Conservation (phyloP, 306 rosid genomes). For the Pterocarpus santalinus region DNA sequence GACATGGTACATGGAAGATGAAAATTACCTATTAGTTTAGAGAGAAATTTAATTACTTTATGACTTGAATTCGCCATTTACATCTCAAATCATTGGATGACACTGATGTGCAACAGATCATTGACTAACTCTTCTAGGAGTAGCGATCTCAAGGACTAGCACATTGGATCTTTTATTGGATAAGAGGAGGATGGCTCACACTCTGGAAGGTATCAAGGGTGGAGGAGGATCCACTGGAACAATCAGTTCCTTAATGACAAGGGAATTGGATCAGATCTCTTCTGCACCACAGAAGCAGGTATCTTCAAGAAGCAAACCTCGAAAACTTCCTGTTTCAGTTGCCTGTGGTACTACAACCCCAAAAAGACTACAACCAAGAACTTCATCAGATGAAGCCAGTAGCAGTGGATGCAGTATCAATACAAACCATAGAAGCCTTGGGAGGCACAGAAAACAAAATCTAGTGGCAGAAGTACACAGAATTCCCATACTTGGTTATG, state of each 20-base stretch:
- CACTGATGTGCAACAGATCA: slow-evolving; percentile 54
- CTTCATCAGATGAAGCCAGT: slow-evolving; percentile 70
- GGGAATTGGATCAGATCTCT: slow-evolving; percentile 80
- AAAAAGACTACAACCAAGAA: slow-evolving; percentile 66
- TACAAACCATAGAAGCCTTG: slow-evolving; percentile 53
- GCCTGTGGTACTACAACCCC: slow-evolving; percentile 57
- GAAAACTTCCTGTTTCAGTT: slow-evolving; percentile 54
- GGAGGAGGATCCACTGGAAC: slow-evolving; percentile 95
- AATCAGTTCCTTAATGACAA: slow-evolving; percentile 79
- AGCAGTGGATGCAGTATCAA: slow-evolving; percentile 63
- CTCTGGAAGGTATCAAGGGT: slow-evolving; percentile 70
- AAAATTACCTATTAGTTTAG: not conserved
- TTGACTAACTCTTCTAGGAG: slow-evolving; percentile 50
- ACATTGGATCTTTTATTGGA: slow-evolving; percentile 41
- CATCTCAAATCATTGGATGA: slow-evolving; percentile 45
- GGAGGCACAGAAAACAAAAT: slow-evolving; percentile 60
- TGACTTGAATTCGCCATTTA: slow-evolving; percentile 18
- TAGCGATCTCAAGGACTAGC: slow-evolving; percentile 36
- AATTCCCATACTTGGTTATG: slow-evolving; percentile 78
- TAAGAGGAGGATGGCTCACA: slow-evolving; percentile 69
- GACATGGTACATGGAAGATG: not conserved
- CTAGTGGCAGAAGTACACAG: slow-evolving; percentile 60
- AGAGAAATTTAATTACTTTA: slow-evolving; percentile 34
- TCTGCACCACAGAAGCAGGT: slow-evolving; percentile 58
- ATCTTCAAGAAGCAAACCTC: slow-evolving; percentile 63